Evolutionary conservation across 1,139 yeast genomes (phyloP).

Genomic region (Casaregolazyma lundiana): DNA sequence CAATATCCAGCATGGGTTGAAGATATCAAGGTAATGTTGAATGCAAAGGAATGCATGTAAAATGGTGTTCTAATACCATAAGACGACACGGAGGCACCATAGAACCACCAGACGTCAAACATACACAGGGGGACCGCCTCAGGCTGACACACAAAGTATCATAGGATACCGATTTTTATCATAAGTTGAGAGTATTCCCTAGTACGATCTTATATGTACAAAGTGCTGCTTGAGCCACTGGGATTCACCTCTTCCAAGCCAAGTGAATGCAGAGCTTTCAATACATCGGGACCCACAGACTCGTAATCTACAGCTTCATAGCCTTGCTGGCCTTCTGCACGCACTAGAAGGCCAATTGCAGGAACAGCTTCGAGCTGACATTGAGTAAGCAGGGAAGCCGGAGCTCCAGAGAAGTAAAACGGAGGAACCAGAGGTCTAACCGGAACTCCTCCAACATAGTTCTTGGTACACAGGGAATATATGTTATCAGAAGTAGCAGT

Average conservation of each 20-base stretch:
- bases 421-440: constrained; percentile 24
- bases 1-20: constrained; percentile 1
- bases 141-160: no score
- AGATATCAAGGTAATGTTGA: not conserved
- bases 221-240: constrained; percentile 2
- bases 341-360: constrained; percentile 24
- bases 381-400: constrained; percentile 25
- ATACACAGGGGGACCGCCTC: no score
- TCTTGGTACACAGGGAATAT: constrained; percentile 15
- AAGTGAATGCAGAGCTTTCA: not conserved
- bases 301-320: constrained; percentile 24
- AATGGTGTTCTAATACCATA: not conserved
- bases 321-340: constrained; percentile 30
- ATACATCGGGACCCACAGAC: constrained; percentile 3
- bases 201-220: not conserved
- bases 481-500: constrained; percentile 16
- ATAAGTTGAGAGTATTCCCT: no score
- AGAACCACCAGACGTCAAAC: no score
- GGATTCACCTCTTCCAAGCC: constrained; percentile 1
- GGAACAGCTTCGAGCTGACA: constrained; percentile 18
- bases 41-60: not conserved
- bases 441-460: not conserved
- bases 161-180: no score
- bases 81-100: no score
- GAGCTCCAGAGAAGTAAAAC: constrained; percentile 25